Base-by-base conservation (phyloP, 176 grass and related monocot genomes). In the Oryza punctata region DNA sequence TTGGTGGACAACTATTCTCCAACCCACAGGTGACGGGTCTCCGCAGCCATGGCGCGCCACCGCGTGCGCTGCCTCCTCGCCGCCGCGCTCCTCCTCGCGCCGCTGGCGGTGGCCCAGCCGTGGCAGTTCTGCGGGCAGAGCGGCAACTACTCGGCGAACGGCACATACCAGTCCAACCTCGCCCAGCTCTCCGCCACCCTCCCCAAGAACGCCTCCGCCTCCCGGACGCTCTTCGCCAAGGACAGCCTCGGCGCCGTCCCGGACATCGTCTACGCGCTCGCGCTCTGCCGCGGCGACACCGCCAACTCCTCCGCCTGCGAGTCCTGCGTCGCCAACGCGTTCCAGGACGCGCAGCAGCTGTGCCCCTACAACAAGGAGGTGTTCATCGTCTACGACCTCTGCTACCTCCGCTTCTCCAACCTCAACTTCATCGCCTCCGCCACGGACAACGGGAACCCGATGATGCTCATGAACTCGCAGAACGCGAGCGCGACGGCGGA, bases 201-300 rank as follows among this genome's bases (percentile, higher is more conserved):
- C 72, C 69, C 69, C 59, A n/a, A 27, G 50, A 72, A 79, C 67
- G 65, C 74, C 14, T 7, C 77, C 37, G 13, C 59, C 44, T 28
- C 77, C 11, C 2, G 27, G 2, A 18, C 44, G 5, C 89, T 87
- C 50, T 94, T 84, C 80, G 61, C 69, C 6, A 65, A 8, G 24
- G 63, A 6, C 16, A 61, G n/a, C 24, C 49, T 27, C 25, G 89
- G 92, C 43, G 0, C 35, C 4, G 30, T 21, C 7, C 85, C 89
- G 0, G 47, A 89, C 35, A 74, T 71, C 27, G 74, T 30, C 76
- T 82, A 57, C 78, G 87, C 76, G n/a, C 80, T 85, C 11, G 35
- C 65, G 19, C 61, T 83, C 45, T 94, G 92, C 87, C 89, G 81
- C 24, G 81, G 81, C 63, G 92, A 91, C 43, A 28, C 45, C 57